phyloP scores from a whole-genome alignment of 2,329 filamentous ascomycete species.

The Hypoxylon sp. region DNA sequence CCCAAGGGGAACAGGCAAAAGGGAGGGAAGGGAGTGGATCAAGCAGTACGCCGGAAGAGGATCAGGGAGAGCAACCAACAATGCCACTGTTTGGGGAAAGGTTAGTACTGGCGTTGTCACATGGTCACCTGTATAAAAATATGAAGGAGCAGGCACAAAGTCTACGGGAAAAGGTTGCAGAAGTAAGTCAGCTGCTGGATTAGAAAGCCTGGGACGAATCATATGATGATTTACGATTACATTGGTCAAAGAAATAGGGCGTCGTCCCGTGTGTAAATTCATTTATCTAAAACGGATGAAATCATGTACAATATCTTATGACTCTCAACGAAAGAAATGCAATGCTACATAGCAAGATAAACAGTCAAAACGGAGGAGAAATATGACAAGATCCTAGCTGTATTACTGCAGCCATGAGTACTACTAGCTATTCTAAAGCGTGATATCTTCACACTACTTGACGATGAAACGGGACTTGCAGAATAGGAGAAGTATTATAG shows the following conservation, averaged over 20 bases:
- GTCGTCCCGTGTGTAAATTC: background rate
- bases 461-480: too few species aligned
- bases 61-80: background rate
- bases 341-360: background rate
- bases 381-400: background rate
- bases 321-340: background rate
- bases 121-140: constrained; percentile 8
- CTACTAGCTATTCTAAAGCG: background rate
- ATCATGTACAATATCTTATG: background rate
- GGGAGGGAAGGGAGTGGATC: background rate
- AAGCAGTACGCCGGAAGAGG: background rate
- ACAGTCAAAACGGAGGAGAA: too few species aligned
- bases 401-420: background rate
- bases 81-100: background rate
- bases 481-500: background rate
- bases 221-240: constrained; percentile 1
- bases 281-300: background rate
- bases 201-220: background rate
- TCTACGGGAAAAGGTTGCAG: constrained; percentile 8
- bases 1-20: constrained; percentile 1
- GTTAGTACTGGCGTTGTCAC: constrained; percentile 3
- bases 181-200: constrained; percentile 6
- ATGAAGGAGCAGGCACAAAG: constrained; percentile 13
- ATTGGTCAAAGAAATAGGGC: background rate
- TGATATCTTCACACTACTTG: background rate